Evolutionary conservation across 495 filamentous ascomycete genomes (phyloP).

Genomic region (Astrocystis sublimbata): DNA sequence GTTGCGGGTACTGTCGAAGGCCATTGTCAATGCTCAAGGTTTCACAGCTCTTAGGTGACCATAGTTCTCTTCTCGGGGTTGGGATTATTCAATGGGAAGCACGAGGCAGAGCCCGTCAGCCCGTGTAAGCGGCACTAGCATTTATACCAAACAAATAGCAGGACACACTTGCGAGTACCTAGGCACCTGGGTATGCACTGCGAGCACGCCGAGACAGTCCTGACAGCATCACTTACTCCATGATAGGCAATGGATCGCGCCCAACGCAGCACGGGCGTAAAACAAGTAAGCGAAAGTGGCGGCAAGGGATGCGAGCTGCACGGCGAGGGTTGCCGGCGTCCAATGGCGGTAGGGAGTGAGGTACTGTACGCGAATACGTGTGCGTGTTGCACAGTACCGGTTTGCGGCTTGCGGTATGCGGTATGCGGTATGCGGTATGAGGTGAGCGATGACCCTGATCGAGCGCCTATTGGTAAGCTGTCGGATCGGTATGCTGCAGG

Average conservation of each 20-base stretch:
- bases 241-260: slow-evolving; percentile 12
- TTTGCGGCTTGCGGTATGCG: background rate
- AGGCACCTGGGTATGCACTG: too few relatives aligned
- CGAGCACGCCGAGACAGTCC: too few relatives aligned
- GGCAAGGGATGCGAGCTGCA: slow-evolving; percentile 9
- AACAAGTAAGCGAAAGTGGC: background rate
- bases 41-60: background rate
- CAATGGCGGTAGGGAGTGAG: too few relatives aligned
- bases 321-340: slow-evolving; percentile 7
- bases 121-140: background rate
- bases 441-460: background rate
- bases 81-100: too few relatives aligned
- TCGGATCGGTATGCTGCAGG: slow-evolving; percentile 4
- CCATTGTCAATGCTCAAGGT: slow-evolving; percentile 15
- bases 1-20: slow-evolving; percentile 20
- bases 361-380: background rate
- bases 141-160: slow-evolving; percentile 1
- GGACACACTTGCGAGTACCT: too few relatives aligned
- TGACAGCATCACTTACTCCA: slow-evolving; percentile 17
- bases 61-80: background rate
- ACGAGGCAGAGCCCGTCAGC: too few relatives aligned
- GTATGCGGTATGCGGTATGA: background rate
- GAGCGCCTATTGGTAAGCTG: slow-evolving; percentile 9
- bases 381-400: too few relatives aligned
- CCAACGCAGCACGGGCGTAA: slow-evolving; percentile 4